phyloP scores from a whole-genome alignment of 345 rosid species.

The Eucalyptus erythrocorys region DNA sequence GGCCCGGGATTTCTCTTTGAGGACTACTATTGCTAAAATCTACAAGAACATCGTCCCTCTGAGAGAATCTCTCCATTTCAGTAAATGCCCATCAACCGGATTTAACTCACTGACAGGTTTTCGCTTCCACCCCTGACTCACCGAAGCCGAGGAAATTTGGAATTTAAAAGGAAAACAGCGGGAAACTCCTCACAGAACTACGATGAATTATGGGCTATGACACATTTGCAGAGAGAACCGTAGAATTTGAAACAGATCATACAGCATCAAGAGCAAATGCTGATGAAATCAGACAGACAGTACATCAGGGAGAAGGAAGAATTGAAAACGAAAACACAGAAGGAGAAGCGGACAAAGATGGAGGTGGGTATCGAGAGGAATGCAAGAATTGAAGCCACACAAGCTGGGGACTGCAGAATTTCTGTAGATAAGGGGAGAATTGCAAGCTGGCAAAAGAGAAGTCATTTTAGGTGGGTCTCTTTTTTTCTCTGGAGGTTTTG shows the following conservation, averaged over 20 bases:
- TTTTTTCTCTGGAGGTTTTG: neutral
- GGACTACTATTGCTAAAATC: neutral
- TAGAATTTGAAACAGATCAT: neutral
- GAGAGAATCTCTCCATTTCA: constrained; percentile 17
- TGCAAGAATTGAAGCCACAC: constrained; percentile 23
- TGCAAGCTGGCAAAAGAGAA: neutral
- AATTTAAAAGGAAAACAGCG: constrained; percentile 4
- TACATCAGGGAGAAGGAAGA: neutral
- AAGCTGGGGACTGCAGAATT: neutral
- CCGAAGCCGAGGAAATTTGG: neutral
- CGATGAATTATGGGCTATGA: neutral
- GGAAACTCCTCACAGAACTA: neutral
- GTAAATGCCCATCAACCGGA: neutral
- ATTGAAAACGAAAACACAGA: constrained; percentile 1
- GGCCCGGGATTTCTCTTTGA: neutral
- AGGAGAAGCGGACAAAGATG: neutral
- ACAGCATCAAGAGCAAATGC: neutral
- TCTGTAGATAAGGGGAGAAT: neutral
- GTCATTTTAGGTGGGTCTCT: neutral
- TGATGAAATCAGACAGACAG: neutral
- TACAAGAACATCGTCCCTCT: constrained; percentile 2
- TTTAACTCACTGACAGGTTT: neutral
- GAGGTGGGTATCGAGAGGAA: neutral
- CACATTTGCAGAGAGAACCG: neutral
- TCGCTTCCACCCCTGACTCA: neutral